Percentiles rank a stretch among this genome's conserved stretches.
These are phyloP conservation scores for Cryptococcus sp. DNA, from an alignment of 1,284 basidiomycete genomes.

Conservation along the genomic window DNA sequence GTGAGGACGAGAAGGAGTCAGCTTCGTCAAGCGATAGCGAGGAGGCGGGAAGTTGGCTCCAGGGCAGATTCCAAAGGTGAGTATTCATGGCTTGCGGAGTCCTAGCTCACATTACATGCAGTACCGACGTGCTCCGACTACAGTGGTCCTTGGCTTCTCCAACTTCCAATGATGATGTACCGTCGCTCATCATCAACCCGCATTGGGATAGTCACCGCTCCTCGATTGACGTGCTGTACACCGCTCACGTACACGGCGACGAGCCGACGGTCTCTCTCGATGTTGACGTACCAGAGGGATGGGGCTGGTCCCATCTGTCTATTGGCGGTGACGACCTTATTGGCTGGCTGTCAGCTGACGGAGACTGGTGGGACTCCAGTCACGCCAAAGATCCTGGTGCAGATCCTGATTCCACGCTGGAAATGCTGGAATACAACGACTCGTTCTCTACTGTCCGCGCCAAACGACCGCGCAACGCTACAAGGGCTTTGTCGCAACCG, in stretches of 20 bases:
- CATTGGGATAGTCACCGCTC: slow-evolving; percentile 25
- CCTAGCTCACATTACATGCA: slow-evolving; percentile 5
- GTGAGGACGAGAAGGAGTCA: slow-evolving; percentile 12
- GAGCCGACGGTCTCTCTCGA: slow-evolving; percentile 21
- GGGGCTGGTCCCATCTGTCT: slow-evolving; percentile 41
- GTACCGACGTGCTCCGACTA: slow-evolving; percentile 37
- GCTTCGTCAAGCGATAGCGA: slow-evolving; percentile 21
- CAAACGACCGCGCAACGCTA: slow-evolving; percentile 5
- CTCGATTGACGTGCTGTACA: slow-evolving; percentile 28
- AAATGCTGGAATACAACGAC: slow-evolving; percentile 23
- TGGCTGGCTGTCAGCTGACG: slow-evolving; percentile 36
- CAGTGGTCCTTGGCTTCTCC: slow-evolving; percentile 38
- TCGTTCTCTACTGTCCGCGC: slow-evolving; percentile 36
- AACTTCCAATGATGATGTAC: slow-evolving; percentile 11
- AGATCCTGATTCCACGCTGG: slow-evolving; percentile 15
- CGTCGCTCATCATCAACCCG: slow-evolving; percentile 31
- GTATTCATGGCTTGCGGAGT: not conserved
- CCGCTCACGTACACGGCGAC: slow-evolving; percentile 11
- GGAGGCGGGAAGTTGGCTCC: slow-evolving; percentile 38
- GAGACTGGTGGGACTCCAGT: slow-evolving; percentile 17
- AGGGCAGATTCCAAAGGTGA: slow-evolving; percentile 46
- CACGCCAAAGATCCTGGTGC: not conserved
- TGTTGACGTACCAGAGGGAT: slow-evolving; percentile 35
- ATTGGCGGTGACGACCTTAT: slow-evolving; percentile 35
- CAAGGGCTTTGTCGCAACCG: not conserved